Base-by-base conservation (phyloP, 164 flowering plant species). In the Aristolochia fimbriata region DNA sequence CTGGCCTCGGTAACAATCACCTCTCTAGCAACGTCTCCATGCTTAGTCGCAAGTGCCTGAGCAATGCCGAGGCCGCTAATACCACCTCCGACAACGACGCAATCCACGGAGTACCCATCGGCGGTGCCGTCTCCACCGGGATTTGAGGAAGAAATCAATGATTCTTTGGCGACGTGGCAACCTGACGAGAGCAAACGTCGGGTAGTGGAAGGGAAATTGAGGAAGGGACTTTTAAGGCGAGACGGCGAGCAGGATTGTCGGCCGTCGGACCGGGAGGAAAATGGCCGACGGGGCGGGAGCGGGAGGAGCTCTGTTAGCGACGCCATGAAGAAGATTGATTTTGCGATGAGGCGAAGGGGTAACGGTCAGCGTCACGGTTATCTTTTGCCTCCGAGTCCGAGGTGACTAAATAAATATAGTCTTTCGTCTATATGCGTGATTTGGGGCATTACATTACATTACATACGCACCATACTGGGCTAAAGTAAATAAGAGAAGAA, bases 41-140 rank as follows among this genome's bases (percentile, higher is more conserved):
- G 87, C 62, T 83, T 80, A 46, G 90, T 83, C 48, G 80, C 77
- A 6, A 93, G 79, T n/a, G 91, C 90, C 68, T 93, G 97, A 0
- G 97, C 97, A 37, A 86, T 81, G 68, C 90, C 79, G 58, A 93
- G 88, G 15, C 98, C 97, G 61, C 90, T 86, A 56, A 93, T 90
- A 25, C 98, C 96, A 3, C 73, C 97, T 19, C 98, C 98, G 11
- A 93, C 88, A 8, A 90, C 67, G 10, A 90, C 96, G 63, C 96
- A 85, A 54, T 92, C 98, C 19, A 83, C 66, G 23, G 70, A 61
- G 21, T 58, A 47, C 10, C 37, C 22, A 48, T 13, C 31, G 1
- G 60, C 43, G 19, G 45, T 27, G 55, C 45, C 70, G 4, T 47
- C 72, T 55, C 58, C 70, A 63, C 48, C 61, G 13, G 59, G 19